A percentile compares a stretch with the other conserved stretches of the same genome.
These are phyloP conservation scores for Ceratobasidium sp. DNA, from an alignment of 1,284 basidiomycete species.

Conservation along the genomic window DNA sequence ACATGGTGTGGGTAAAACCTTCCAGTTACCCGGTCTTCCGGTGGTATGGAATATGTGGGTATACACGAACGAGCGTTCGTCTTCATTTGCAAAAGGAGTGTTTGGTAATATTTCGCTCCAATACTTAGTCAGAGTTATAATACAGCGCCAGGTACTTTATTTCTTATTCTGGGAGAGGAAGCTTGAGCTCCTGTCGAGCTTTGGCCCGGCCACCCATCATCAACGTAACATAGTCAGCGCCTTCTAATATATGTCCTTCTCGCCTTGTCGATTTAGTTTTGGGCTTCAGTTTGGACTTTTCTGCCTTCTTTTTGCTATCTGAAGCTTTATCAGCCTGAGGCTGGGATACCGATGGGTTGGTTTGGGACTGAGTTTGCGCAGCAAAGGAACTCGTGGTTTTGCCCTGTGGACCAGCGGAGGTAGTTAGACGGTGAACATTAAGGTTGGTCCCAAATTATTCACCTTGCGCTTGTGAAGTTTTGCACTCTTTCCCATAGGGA, in stretches of 20 bases:
- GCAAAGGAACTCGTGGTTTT: conserved; percentile 44
- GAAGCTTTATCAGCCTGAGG: conserved; percentile 50
- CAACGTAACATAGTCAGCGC: conserved; percentile 79
- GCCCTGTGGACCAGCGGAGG: conserved; percentile 38
- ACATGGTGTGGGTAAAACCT: not conserved
- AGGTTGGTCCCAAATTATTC: not conserved
- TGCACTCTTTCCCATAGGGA: conserved; percentile 60
- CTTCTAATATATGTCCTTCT: conserved; percentile 70
- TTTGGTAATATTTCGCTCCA: too few relatives aligned
- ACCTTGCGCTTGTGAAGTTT: conserved; percentile 62
- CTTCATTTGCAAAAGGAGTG: too few relatives aligned
- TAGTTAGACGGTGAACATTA: conserved; percentile 28
- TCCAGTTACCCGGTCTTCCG: too few relatives aligned
- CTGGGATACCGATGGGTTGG: conserved; percentile 44
- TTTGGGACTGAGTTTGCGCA: conserved; percentile 18
- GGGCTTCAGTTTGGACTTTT: conserved; percentile 61
- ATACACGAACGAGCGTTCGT: too few relatives aligned
- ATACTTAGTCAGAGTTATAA: not conserved
- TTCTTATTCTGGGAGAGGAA: conserved; percentile 56
- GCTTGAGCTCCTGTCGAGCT: conserved; percentile 70
- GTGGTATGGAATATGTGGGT: too few relatives aligned
- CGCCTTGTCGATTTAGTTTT: conserved; percentile 58
- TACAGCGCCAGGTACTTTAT: not conserved
- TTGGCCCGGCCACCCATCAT: conserved; percentile 77
- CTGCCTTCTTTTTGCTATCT: conserved; percentile 58